Base-by-base conservation (phyloP, 1,284 basidiomycete genomes). In the Trichosporon sp. region DNA sequence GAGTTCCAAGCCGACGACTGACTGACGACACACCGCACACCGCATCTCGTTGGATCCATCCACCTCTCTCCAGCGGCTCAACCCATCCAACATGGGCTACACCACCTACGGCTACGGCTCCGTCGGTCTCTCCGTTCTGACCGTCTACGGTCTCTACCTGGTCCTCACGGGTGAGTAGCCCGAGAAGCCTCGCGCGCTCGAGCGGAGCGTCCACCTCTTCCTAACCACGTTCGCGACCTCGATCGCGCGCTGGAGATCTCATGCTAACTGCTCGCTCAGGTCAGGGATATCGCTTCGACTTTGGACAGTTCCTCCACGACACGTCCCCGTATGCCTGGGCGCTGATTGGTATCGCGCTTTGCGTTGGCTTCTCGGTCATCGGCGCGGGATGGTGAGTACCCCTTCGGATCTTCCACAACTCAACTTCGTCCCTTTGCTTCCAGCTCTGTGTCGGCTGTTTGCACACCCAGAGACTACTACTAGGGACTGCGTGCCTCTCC, bases 281-380 rank as follows among this genome's bases (percentile, higher is more conserved):
- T 76, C 92, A 91, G 53, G 92, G 92, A 70, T 91, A 93, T 81
- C 88, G 89, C 47, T 97, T 98, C 89, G 93, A 97, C 81, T 89
- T 93, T 73, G 95, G 94, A 63, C 88, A 88, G 67, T 97, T 95
- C 86, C 87, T 99, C 51, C 93, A 95, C 79, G 92, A 98, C 85
- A 90, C 93, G 13, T 93, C 90, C 78, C 97, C 97, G 0, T 97
- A 93, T 82, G 89, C 90, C 23, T 98, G 94, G 94, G 95, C 92
- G 0, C 87, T 93, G 70, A 87, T 90, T 4, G 96, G 96, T 9
- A 92, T 98, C 69, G 95, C 92, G 38, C 86, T 98, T 56, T 97
- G 94, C 80, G 94, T 98, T 71, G 96, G 97, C 2, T 81, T 99
- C 62, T 95, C 92, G 76, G 95, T 98, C 6, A 84, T 95, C 5